phyloP scores from a whole-genome alignment of 2,329 filamentous ascomycete species.

The Exophiala mesophila region DNA sequence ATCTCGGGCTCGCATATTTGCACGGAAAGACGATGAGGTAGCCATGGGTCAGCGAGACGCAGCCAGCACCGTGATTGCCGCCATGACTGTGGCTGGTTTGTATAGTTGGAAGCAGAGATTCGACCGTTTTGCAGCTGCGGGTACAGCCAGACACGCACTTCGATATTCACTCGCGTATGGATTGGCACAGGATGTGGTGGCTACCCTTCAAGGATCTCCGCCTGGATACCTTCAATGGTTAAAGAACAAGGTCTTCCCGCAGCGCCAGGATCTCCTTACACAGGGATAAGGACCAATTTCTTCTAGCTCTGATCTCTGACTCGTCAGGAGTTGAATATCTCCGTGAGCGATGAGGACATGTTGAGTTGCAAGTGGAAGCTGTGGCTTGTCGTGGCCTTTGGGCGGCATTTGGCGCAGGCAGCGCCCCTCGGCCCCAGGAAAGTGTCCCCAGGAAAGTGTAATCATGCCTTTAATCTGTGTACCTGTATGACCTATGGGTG shows the following conservation, averaged over 20 bases:
- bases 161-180: slow-evolving; percentile 76
- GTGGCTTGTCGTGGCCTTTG: no score
- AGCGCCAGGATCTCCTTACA: no score
- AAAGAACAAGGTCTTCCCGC: slow-evolving; percentile 7
- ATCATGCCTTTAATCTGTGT: no score
- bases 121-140: slow-evolving; percentile 67
- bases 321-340: slow-evolving; percentile 2
- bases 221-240: slow-evolving; percentile 71
- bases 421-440: no score
- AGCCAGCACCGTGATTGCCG: slow-evolving; percentile 74
- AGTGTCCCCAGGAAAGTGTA: no score
- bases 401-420: no score
- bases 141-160: slow-evolving; percentile 75
- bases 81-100: slow-evolving; percentile 73
- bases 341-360: no score
- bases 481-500: no score
- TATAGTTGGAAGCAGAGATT: slow-evolving; percentile 85
- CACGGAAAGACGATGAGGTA: slow-evolving; percentile 76
- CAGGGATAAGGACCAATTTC: no score
- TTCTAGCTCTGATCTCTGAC: neutral
- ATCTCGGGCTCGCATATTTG: slow-evolving; percentile 61
- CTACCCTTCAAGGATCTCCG: slow-evolving; percentile 56
- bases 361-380: no score
- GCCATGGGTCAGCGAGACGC: slow-evolving; percentile 62
- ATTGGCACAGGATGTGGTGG: slow-evolving; percentile 69